Conservation (phyloP, 139 green algal species). For the Chlorella sp. region DNA sequence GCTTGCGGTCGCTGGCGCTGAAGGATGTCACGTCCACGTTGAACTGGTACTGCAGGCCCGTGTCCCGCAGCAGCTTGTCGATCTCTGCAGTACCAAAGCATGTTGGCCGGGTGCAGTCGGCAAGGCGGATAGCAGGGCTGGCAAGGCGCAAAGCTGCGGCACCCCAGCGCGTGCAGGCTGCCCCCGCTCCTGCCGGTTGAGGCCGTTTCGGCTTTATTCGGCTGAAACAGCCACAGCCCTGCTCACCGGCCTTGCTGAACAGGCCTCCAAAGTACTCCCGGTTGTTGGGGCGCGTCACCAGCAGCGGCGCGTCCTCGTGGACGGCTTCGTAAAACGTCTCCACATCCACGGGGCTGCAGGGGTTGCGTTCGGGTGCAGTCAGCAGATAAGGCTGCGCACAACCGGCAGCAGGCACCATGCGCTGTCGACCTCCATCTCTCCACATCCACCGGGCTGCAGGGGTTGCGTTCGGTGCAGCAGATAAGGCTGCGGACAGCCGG, state of each 20-base stretch:
- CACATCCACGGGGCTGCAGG: conserved; percentile 12
- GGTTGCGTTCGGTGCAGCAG: too few species aligned
- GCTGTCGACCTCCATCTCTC: too few species aligned
- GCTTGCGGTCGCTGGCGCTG: conserved; percentile 30
- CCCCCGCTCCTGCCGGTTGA: background rate
- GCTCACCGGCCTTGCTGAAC: conserved; percentile 43
- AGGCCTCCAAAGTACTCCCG: conserved; percentile 45
- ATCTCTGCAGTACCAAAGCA: conserved; percentile 39
- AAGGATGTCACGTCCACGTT: conserved; percentile 72
- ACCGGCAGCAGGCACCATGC: too few species aligned
- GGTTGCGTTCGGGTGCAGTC: too few species aligned
- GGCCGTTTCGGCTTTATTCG: too few species aligned
- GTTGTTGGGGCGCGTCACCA: conserved; percentile 51
- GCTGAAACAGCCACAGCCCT: background rate
- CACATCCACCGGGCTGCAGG: too few species aligned
- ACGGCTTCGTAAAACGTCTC: conserved; percentile 42
- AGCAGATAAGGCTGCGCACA: too few species aligned
- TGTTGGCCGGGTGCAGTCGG: background rate
- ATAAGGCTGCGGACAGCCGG: too few species aligned
- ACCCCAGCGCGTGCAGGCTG: background rate
- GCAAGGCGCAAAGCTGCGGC: background rate
- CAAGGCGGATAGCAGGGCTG: background rate
- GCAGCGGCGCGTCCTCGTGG: conserved; percentile 49
- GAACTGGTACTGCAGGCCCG: conserved; percentile 57
- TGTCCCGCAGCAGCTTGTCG: conserved; percentile 37